A percentile compares a stretch with the other conserved stretches of the same genome.
These are phyloP conservation scores for Neocallimastix lanati DNA, from an alignment of 192 early-diverging fungal genomes.

Conservation along the genomic window DNA sequence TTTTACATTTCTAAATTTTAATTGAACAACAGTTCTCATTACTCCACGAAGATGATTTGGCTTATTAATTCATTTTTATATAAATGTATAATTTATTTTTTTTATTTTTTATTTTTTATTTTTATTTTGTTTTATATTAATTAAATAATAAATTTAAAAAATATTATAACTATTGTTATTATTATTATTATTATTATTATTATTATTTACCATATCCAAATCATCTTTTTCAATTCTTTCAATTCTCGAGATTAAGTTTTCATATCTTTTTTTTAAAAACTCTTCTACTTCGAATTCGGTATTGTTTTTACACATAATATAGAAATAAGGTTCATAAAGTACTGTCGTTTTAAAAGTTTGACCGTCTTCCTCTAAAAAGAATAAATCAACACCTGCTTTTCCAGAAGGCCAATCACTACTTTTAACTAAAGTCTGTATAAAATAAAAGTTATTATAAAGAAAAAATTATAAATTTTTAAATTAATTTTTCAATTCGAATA, in stretches of 20 bases:
- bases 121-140: too few species aligned
- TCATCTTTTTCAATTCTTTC: conserved; percentile 59
- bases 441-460: not conserved
- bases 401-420: conserved; percentile 44
- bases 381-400: conserved; percentile 66
- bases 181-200: too few species aligned
- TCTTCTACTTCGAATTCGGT: conserved; percentile 69
- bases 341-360: conserved; percentile 74
- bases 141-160: too few species aligned
- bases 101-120: too few species aligned
- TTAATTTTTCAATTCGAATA: conserved; percentile 5
- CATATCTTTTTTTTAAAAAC: conserved; percentile 52
- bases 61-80: too few species aligned
- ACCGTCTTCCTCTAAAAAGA: conserved; percentile 82
- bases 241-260: conserved; percentile 42
- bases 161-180: too few species aligned
- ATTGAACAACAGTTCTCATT: conserved; percentile 48
- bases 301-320: conserved; percentile 51
- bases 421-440: conserved; percentile 33
- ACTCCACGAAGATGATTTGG: conserved; percentile 75
- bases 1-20: conserved; percentile 65
- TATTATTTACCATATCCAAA: conserved; percentile 41
- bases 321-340: conserved; percentile 80
- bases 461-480: not conserved
- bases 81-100: not conserved